Conservation (phyloP, 2,329 filamentous ascomycete species). For the Celoporthe dispersa region DNA sequence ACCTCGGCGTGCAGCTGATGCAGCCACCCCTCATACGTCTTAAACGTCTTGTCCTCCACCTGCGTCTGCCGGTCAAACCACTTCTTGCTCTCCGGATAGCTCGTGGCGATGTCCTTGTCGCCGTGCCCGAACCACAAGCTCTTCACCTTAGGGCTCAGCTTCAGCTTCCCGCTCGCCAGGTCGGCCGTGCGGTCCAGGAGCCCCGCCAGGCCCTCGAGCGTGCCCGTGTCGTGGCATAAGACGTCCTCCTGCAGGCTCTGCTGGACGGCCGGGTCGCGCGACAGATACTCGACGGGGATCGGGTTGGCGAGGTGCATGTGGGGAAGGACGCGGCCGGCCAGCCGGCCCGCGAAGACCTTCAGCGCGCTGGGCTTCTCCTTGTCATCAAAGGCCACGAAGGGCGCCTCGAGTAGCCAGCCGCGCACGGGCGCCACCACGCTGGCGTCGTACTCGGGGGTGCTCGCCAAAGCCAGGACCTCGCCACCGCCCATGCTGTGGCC, state of each 20-base stretch:
- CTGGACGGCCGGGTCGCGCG: constrained; percentile 67
- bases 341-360: constrained; percentile 67
- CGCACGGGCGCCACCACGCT: constrained; percentile 61
- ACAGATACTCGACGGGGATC: constrained; percentile 67
- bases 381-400: constrained; percentile 75
- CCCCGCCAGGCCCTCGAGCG: constrained; percentile 77
- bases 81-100: constrained; percentile 65
- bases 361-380: constrained; percentile 65
- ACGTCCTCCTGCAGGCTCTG: constrained; percentile 66
- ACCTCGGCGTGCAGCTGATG: constrained; percentile 73
- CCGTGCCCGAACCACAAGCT: constrained; percentile 78
- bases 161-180: constrained; percentile 60
- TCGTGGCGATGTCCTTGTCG: constrained; percentile 71
- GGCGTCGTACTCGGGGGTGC: constrained; percentile 54
- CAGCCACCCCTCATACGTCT: constrained; percentile 75
- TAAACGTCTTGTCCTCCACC: constrained; percentile 71
- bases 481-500: constrained; percentile 93
- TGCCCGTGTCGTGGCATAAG: constrained; percentile 82
- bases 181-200: constrained; percentile 75
- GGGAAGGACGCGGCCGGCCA: constrained; percentile 72
- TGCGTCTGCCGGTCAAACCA: constrained; percentile 63
- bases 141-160: constrained; percentile 57
- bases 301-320: constrained; percentile 67
- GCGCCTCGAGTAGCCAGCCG: constrained; percentile 77
- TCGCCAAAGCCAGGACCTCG: constrained; percentile 68